Conservation (phyloP, 164 flowering plant species). For the Cinnamomum chago region DNA sequence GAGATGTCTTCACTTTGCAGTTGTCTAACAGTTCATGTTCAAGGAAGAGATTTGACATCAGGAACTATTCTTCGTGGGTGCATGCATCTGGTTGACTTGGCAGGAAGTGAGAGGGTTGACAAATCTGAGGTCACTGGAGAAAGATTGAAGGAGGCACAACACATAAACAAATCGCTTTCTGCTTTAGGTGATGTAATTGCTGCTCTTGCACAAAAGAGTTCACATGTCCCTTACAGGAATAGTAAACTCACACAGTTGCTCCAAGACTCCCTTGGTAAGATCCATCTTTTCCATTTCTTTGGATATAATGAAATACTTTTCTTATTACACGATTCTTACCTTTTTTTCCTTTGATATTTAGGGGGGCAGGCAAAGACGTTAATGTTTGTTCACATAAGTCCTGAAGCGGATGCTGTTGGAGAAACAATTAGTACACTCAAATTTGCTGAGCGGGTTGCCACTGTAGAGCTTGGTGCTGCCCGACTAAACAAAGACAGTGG, state of each 20-base stretch:
- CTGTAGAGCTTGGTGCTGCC: constrained; percentile 81
- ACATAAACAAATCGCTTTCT: constrained; percentile 76
- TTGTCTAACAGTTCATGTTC: constrained; percentile 81
- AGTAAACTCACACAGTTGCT: constrained; percentile 82
- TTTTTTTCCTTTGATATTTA: constrained; percentile 14
- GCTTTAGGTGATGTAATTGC: constrained; percentile 84
- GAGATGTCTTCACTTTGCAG: constrained; percentile 30
- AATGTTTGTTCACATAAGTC: constrained; percentile 97
- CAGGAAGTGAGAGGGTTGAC: constrained; percentile 84
- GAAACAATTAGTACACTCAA: constrained; percentile 79
- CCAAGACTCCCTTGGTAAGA: constrained; percentile 78
- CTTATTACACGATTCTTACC: neutral
- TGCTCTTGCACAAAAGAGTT: constrained; percentile 58
- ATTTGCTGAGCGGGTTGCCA: constrained; percentile 78
- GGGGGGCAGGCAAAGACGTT: constrained; percentile 97
- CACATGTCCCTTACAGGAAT: constrained; percentile 78
- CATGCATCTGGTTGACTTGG: constrained; percentile 84
- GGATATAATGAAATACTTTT: neutral
- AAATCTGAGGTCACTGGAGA: constrained; percentile 75
- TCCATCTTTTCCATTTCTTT: neutral
- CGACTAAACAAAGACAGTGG: constrained; percentile 53
- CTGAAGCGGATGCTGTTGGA: constrained; percentile 63
- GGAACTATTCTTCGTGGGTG: constrained; percentile 61
- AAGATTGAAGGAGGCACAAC: constrained; percentile 73
- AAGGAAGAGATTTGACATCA: constrained; percentile 63